Evolutionary conservation across 1,284 basidiomycete species (phyloP), one percentile per base, ranked within the genome.

Genomic region (Apiotrichum gracile): DNA sequence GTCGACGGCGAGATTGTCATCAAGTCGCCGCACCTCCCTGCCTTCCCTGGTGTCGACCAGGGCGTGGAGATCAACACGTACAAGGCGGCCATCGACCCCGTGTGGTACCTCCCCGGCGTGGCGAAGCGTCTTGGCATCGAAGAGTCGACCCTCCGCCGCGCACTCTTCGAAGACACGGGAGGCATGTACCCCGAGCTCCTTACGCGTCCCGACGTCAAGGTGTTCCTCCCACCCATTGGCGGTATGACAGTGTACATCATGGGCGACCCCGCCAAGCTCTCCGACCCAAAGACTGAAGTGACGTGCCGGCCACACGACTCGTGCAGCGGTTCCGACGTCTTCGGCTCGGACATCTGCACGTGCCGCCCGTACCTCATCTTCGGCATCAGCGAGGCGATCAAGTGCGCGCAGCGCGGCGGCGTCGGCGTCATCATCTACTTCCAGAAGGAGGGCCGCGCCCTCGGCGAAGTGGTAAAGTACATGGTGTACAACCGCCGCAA

Each of bases 141-240:
- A 0, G 94, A 97, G 73, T 82, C 79, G 12, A 76, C 90, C 1
- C 81, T 97, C 10, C 84, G 93, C 31, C 81, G 93, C 21, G 87
- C 90, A 0, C 79, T 97, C 29, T 97, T 97, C 63, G 60, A 59
- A 70, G 92, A 97, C 55, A 78, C 78, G 0, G 91, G 91, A 64
- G 92, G 91, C 66, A 93, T 93, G 86, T 94, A 96, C 73, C 92
- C 92, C 2, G 93, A 97, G 66, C 82, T 97, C 44, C 85, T 97
- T 63, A 97, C 93, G 12, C 84, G 93, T 16, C 91, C 90, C 1
- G 91, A 96, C 69, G 87, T 97, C 78, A 93, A 94, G 72, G 82
- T 92, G 24, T 97, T 97, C 81, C 80, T 97, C 1, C 93, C 94
- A 0, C 94, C 93, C 0, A 97, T 97, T 59, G 91, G 91, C 3